Base-by-base conservation (phyloP, 2,329 filamentous ascomycete species). In the Claviceps citrina region DNA sequence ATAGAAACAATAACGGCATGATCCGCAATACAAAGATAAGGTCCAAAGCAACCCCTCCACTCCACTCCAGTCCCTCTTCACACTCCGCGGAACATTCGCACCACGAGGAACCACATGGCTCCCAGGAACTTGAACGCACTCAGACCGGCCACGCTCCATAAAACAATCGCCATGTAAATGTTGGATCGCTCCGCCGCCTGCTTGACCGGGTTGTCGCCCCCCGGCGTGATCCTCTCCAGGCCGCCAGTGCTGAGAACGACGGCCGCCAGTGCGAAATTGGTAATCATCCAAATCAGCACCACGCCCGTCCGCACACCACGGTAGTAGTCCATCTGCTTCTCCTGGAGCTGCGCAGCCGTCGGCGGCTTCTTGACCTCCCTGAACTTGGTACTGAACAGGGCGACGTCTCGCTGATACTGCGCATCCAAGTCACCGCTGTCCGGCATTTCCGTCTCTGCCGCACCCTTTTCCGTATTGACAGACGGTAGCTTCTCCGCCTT, bases 291-390 rank as follows among this genome's bases (percentile, higher is more conserved):
- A 48, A 82, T 77, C 38, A 96, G 67, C 24, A 98, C 91, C 49
- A 95, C 87, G 22, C 84, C 76, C 16, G 84, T 93, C 46, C 91
- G 77, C 58, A 98, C 94, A 48, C 87, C 91, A 53, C 87, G 86
- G 71, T 98, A 98, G 64, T 96, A 98, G 59, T 98, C 91, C 67
- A 95, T 85, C 60, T 98, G 89, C 54, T 82, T 84, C 56, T 95
- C 87, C 27, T 76, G 70, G 33, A 72, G 63, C 49, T 75, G 68
- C 0, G 64, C 56, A 0, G 71, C 57, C 0, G 67, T 69, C 0
- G 73, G 71, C 0, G 66, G 52, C 52, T 75, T 77, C 60, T 80
- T 77, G 46, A 85, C 78, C 46, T 80, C 76, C 22, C 80, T 78
- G 34, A 76, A 76, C 60, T 95, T 96, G 20, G 66, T 64, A 33